Base-by-base conservation (phyloP, 305 asterid species). In the Euphrasia arctica region DNA sequence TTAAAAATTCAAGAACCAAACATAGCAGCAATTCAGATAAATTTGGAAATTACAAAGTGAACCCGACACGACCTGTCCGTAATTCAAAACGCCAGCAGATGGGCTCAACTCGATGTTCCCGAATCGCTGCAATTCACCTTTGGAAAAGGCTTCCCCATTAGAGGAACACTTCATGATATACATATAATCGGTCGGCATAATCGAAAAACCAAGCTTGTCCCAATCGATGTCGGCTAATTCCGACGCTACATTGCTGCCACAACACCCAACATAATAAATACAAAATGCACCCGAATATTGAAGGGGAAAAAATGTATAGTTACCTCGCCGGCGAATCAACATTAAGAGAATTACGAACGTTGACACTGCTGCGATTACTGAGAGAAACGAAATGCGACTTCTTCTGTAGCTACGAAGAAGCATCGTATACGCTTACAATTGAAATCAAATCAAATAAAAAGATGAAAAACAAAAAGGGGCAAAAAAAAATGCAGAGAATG, bases 71-170 rank as follows among this genome's bases (percentile, higher is more conserved):
- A 93, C 99, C 95, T 93, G 97, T 4, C 99, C 99, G 10, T 93
- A 93, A 66, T 93, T 93, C 78, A 93, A 80, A 79, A 93, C 74
- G 41, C 97, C 97, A 54, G 99, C 83, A 55, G 95, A 93, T 4
- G 99, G 99, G 76, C 89, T 90, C 90, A 93, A 72, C 74, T 90
- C 97, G 68, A 93, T 86, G 83, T 93, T 93, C 58, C 99, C 99
- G 65, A 93, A 93, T 43, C 92, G 77, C 79, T 82, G 85, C 59
- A 93, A 76, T 73, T 93, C 95, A 36, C 99, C 99, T 58, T 79
- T 78, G 2, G 86, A 57, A 74, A 93, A 93, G 36, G 62, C 63
- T 81, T 83, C 95, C 0, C 85, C 90, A 74, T 81, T 39, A 39
- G 43, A 85, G 58, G 89, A 57, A 73, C 97, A 93, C 72, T 88